Evolutionary conservation across 2,329 filamentous ascomycete genomes (phyloP).

Genomic region (Neonectria hederae): DNA sequence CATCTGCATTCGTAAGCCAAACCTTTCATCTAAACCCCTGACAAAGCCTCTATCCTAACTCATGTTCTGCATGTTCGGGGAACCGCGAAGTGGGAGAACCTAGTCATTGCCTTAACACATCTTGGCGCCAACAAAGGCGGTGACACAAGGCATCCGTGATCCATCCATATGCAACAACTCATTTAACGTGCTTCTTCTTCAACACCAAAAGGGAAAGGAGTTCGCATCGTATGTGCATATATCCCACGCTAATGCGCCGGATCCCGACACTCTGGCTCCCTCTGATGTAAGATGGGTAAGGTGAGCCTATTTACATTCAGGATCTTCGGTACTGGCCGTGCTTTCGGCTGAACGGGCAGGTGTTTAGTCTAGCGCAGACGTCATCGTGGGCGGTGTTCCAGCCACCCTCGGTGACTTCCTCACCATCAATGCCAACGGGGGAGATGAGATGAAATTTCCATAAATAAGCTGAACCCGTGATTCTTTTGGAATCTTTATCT

Average conservation of each 20-base stretch:
- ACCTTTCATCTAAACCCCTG: neutral
- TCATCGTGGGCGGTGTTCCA: neutral
- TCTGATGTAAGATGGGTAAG: constrained; percentile 9
- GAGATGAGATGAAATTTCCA: too few relatives aligned
- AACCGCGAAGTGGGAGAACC: neutral
- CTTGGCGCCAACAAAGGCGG: constrained; percentile 10
- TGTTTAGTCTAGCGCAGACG: neutral
- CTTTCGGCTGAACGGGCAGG: neutral
- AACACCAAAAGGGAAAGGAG: constrained; percentile 7
- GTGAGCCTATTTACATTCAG: constrained; percentile 14
- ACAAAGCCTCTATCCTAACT: neutral
- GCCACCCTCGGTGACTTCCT: neutral
- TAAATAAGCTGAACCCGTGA: too few relatives aligned
- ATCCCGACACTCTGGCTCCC: constrained; percentile 16
- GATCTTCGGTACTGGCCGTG: constrained; percentile 1
- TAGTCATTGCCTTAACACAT: neutral
- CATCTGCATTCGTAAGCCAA: neutral
- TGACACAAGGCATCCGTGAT: constrained; percentile 17
- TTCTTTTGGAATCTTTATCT: neutral
- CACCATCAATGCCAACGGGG: too few relatives aligned
- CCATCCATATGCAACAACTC: constrained; percentile 3
- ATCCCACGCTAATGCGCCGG: constrained; percentile 10
- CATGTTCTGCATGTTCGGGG: neutral
- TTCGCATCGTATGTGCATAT: neutral
- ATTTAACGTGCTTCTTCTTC: constrained; percentile 7